phyloP scores from a whole-genome alignment of 2,329 filamentous ascomycete genomes.

The Aureobasidium pullulans region DNA sequence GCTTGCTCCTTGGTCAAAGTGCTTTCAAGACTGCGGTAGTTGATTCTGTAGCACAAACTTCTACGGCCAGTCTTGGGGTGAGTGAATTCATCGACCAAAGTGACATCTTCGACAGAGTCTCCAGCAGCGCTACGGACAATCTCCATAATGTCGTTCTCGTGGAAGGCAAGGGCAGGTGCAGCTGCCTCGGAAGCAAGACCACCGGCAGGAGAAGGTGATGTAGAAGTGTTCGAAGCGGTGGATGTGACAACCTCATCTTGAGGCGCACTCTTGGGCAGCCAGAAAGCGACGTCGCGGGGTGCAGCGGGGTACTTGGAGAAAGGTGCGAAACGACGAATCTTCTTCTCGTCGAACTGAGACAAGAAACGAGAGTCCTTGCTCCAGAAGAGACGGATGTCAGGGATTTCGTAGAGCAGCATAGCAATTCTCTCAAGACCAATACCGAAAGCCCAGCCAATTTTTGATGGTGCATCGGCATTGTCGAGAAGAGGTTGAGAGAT shows the following conservation, averaged over 20 bases:
- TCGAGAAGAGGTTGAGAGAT: conserved; percentile 75
- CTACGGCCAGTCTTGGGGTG: conserved; percentile 77
- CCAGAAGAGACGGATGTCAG: conserved; percentile 97
- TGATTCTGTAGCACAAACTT: conserved; percentile 87
- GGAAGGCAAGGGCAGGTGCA: conserved; percentile 45
- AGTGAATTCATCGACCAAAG: conserved; percentile 74
- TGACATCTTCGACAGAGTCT: conserved; percentile 81
- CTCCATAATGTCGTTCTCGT: conserved; percentile 98
- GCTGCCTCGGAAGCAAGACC: conserved; percentile 29
- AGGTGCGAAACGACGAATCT: conserved; percentile 62
- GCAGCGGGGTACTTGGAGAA: conserved; percentile 90
- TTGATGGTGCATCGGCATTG: conserved; percentile 65
- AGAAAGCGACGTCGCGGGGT: conserved; percentile 91
- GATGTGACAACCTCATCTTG: conserved; percentile 23
- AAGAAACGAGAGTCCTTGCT: conserved; percentile 77
- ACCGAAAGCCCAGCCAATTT: conserved; percentile 92
- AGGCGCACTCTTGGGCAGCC: conserved; percentile 49
- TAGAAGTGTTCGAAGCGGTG: conserved; percentile 25
- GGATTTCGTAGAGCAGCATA: conserved; percentile 94
- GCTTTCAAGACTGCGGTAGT: conserved; percentile 85
- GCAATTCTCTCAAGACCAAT: conserved; percentile 90
- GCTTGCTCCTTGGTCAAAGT: conserved; percentile 80
- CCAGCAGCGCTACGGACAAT: conserved; percentile 76
- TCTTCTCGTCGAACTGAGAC: conserved; percentile 60
- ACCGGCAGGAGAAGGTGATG: conserved; percentile 28